A percentile compares a stretch with the other conserved stretches of the same genome.
phyloP scores from a whole-genome alignment of 306 rosid genomes.

The Herpetospermum pedunculosum region DNA sequence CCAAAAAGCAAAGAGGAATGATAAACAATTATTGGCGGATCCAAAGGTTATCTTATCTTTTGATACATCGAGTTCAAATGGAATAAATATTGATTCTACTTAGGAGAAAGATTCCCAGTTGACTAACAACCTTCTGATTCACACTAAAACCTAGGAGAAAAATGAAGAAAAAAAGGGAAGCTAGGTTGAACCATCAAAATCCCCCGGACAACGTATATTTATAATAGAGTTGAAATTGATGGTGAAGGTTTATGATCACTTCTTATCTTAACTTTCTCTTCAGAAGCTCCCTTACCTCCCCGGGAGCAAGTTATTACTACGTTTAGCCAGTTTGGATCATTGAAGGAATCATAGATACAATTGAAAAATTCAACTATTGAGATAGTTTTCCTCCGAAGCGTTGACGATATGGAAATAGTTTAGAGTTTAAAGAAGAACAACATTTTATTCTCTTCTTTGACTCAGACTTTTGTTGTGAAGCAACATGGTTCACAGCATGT shows the following conservation, averaged over 20 bases:
- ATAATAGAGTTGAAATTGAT: slow-evolving; percentile 18
- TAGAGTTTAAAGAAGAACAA: slow-evolving; percentile 40
- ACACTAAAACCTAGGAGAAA: slow-evolving; percentile 22
- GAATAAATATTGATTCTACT: slow-evolving; percentile 24
- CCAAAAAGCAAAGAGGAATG: slow-evolving; percentile 32
- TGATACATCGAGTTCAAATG: slow-evolving; percentile 60
- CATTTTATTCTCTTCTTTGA: slow-evolving; percentile 37
- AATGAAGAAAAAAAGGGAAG: slow-evolving; percentile 28
- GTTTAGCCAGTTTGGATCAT: slow-evolving; percentile 67
- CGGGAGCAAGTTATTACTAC: slow-evolving; percentile 45
- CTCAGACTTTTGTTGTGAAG: slow-evolving; percentile 23
- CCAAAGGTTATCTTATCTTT: slow-evolving; percentile 13
- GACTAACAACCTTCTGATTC: slow-evolving; percentile 15
- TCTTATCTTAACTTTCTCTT: slow-evolving; percentile 39
- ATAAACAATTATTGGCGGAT: slow-evolving; percentile 19
- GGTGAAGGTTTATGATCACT: slow-evolving; percentile 40
- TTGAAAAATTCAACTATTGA: slow-evolving; percentile 30
- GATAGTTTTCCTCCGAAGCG: slow-evolving; percentile 40
- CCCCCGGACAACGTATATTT: slow-evolving; percentile 13
- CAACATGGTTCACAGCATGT: slow-evolving; percentile 9
- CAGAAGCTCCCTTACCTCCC: slow-evolving; percentile 48
- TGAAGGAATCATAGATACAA: slow-evolving; percentile 52
- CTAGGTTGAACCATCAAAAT: slow-evolving; percentile 6
- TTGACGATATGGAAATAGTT: slow-evolving; percentile 56
- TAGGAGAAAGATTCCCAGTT: slow-evolving; percentile 15